Evolutionary conservation across 345 rosid genomes (phyloP), one percentile per base, ranked within the genome.

Genomic region (Conringia planisiliqua): DNA sequence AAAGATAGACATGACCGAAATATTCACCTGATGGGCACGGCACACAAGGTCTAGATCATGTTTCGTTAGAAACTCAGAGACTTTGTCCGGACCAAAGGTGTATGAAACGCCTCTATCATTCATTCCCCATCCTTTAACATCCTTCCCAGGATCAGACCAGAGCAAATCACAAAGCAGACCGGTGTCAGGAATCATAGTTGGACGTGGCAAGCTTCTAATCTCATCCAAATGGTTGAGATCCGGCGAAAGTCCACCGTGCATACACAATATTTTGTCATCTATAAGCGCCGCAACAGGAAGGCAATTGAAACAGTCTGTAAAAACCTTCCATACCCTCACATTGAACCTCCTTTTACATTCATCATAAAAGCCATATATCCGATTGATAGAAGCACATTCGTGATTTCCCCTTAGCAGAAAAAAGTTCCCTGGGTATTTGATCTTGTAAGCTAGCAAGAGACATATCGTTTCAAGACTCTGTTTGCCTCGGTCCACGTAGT

Each of bases 191-290:
- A 93, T 72, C 50, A 72, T 83, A 60, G 88, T 85, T 10, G 98
- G 98, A 24, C 97, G 90, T 35, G 83, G 63, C 51, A 89, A 81
- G 81, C 44, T 85, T 82, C 92, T 88, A 72, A 91, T 83, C 74
- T 91, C 91, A 78, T 93, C 97, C 78, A 93, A 85, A 78, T 82
- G 83, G 36, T 82, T 70, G 14, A 93, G 84, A 29, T 93, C 98
- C 10, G 98, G 97, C 13, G 98, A 93, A 63, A 93, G 93, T 46
- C 98, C 98, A 58, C 98, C 97, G 51, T 93, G 98, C 97, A 93
- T 91, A 81, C 98, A 93, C 82, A 93, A 65, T 74, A 93, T 93
- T 39, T 91, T 93, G 74, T 93, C 98, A 62, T 93, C 97, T 39
- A 93, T 69, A 38, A 90, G 90, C 52, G 97, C 98, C 0, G 97